Base-by-base conservation (phyloP, 192 early-diverging fungal genomes). In the Diversispora eburnea region DNA sequence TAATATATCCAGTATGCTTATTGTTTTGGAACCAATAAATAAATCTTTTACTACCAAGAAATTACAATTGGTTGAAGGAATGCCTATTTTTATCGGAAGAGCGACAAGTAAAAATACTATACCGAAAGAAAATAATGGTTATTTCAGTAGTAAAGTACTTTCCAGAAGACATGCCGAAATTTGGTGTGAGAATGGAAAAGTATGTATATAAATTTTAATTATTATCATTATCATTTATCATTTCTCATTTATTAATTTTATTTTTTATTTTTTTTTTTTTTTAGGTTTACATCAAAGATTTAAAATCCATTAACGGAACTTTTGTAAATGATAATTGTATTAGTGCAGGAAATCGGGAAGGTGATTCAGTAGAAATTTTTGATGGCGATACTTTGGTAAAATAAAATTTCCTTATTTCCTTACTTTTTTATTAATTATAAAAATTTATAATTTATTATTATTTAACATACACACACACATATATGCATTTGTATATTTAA, bases 61-160 rank as follows among this genome's bases (percentile, higher is more conserved):
- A 1, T 47, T 93, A 17, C 87, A 89, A 42, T 74, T 93, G 22
- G 77, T 76, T 25, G 85, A 86, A 8, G 76, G 76, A 0, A 49
- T 67, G 12, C 78, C 84, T 3, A 74, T 91, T 72, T 88, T 85
- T 73, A 88, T 94, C 73, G 92, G 92, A 3, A 77, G 93, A 15
- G 91, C 91, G 68, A 85, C 91, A 0, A 86, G 73, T 52, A 76
- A 85, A 57, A 90, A 91, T 51, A 85, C 86, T 8, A 67, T 75
- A 0, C 91, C 92, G 10, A 83, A 83, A 41, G 74, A 86, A 4
- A 75, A 67, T 20, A 94, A 94, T 77, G 93, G 92, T 1, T 88
- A 88, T 61, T 94, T 94, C 82, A 91, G 93, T 77, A 87, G 90
- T 52, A 93, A 92, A 77, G 93, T 94, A 7, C 77, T 94, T 22